These are phyloP conservation scores for Alternaria consortialis DNA, from an alignment of 2,329 filamentous ascomycete genomes.

Conservation along the genomic window DNA sequence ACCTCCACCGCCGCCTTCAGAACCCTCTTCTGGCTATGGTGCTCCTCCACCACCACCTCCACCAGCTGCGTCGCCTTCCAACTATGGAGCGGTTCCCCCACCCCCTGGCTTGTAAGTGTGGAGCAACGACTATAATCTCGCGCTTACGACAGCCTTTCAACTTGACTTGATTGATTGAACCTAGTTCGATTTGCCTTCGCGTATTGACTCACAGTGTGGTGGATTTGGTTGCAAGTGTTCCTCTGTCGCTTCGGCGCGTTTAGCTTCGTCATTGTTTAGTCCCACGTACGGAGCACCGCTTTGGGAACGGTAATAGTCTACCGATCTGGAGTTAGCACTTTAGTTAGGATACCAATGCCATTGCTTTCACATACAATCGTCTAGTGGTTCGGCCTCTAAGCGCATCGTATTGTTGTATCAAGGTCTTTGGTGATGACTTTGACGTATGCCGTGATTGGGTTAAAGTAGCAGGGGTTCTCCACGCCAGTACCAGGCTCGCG, in stretches of 20 bases:
- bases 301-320: slow-evolving; percentile 6
- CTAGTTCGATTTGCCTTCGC: slow-evolving; percentile 9
- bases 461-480: slow-evolving; percentile 27
- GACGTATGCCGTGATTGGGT: slow-evolving; percentile 35
- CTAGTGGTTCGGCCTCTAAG: background rate
- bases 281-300: background rate
- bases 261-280: background rate
- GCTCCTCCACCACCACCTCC: slow-evolving; percentile 48
- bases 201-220: slow-evolving; percentile 8
- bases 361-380: slow-evolving; percentile 5
- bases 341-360: slow-evolving; percentile 18
- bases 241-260: slow-evolving; percentile 12
- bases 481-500: slow-evolving; percentile 16
- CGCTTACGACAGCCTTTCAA: slow-evolving; percentile 24
- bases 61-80: slow-evolving; percentile 44
- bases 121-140: slow-evolving; percentile 23
- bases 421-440: slow-evolving; percentile 13
- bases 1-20: slow-evolving; percentile 44
- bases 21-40: slow-evolving; percentile 37
- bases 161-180: slow-evolving; percentile 20
- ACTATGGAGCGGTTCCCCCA: slow-evolving; percentile 48
- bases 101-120: slow-evolving; percentile 45
- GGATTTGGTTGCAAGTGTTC: slow-evolving; percentile 4
- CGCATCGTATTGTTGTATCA: background rate
- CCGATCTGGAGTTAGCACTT: slow-evolving; percentile 6